A percentile compares a stretch with the other conserved stretches of the same genome.
Evolutionary conservation across 345 rosid species (phyloP).

Genomic region (Eucalyptus coolabah): DNA sequence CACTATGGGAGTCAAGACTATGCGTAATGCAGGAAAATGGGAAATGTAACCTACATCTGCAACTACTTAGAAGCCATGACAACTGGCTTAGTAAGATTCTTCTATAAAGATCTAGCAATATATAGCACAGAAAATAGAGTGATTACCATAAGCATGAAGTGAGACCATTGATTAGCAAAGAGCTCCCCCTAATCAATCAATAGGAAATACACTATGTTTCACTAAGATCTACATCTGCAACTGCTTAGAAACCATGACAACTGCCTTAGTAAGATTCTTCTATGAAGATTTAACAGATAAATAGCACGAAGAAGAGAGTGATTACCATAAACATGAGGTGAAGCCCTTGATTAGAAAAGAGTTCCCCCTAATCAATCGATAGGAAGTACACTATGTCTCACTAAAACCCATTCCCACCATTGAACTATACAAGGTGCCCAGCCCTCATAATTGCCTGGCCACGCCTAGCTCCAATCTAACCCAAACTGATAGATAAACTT

Average conservation of each 20-base stretch:
- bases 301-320: neutral
- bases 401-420: neutral
- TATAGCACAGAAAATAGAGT: neutral
- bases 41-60: neutral
- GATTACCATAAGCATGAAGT: neutral
- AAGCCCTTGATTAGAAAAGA: neutral
- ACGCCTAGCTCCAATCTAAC: neutral
- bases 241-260: neutral
- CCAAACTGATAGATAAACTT: neutral
- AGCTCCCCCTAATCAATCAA: neutral
- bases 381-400: neutral
- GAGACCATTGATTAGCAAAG: neutral
- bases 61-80: neutral
- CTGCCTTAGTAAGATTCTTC: neutral
- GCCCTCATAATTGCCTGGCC: neutral
- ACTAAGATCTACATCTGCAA: neutral
- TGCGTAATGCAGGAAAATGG: neutral
- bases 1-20: neutral
- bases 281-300: neutral
- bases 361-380: neutral
- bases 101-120: neutral
- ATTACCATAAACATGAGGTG: neutral
- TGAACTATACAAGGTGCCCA: neutral
- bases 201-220: neutral
- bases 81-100: neutral